phyloP scores from a whole-genome alignment of 768 basidiomycete species.

The Cytidiella melzeri region DNA sequence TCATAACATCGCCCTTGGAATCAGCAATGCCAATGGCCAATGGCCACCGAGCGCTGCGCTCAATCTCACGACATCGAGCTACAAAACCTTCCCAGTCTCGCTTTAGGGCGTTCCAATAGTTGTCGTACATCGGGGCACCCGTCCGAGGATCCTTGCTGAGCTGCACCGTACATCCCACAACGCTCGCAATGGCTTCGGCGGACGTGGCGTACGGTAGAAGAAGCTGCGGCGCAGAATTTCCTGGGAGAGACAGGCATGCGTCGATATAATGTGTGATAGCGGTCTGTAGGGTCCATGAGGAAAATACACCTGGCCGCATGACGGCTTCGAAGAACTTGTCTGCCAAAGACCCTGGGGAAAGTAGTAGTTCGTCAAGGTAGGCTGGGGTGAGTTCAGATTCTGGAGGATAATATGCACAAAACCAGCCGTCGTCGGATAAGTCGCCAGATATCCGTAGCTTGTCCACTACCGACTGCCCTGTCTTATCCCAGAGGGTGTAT shows the following conservation, averaged over 20 bases:
- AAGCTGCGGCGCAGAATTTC: constrained; percentile 49
- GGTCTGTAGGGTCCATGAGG: constrained; percentile 69
- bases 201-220: constrained; percentile 58
- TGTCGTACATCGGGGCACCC: constrained; percentile 70
- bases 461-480: constrained; percentile 69
- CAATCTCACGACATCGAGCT: constrained; percentile 84
- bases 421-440: constrained; percentile 39
- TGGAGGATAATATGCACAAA: constrained; percentile 51
- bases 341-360: constrained; percentile 63
- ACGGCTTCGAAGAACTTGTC: constrained; percentile 79
- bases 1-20: constrained; percentile 38
- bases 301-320: constrained; percentile 86
- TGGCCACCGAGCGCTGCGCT: constrained; percentile 80
- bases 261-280: constrained; percentile 82
- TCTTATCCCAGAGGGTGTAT: constrained; percentile 75
- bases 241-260: constrained; percentile 60
- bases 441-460: constrained; percentile 26
- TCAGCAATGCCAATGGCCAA: constrained; percentile 51
- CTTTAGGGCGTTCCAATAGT: constrained; percentile 81
- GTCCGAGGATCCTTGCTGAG: constrained; percentile 70
- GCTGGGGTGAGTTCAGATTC: constrained; percentile 76
- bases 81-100: constrained; percentile 96
- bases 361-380: constrained; percentile 81
- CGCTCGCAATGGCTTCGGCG: constrained; percentile 69
- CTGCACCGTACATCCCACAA: constrained; percentile 82